These are phyloP conservation scores for Herpomyces periplanetae DNA, from an alignment of 2,329 filamentous ascomycete genomes.

Conservation along the genomic window DNA sequence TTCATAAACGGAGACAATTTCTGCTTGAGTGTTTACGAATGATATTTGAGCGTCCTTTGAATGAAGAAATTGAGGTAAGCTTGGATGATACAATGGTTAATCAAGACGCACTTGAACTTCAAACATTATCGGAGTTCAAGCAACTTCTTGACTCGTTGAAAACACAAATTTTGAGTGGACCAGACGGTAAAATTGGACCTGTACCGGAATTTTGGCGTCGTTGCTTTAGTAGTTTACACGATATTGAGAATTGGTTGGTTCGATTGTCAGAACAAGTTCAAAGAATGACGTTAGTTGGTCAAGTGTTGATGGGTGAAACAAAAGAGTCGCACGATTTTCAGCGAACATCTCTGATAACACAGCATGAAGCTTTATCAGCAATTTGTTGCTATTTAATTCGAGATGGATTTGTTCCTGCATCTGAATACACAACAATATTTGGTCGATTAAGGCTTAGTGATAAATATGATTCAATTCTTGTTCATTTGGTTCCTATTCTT, in stretches of 20 bases:
- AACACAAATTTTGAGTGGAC: conserved; percentile 14
- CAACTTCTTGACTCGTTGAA: conserved; percentile 16
- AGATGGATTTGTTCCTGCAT: conserved; percentile 22
- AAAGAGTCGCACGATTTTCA: conserved; percentile 46
- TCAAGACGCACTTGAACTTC: conserved; percentile 4
- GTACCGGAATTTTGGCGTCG: conserved; percentile 24
- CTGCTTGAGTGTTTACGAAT: conserved; percentile 49
- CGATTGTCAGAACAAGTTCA: conserved; percentile 33
- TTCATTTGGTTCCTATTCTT: conserved; percentile 48
- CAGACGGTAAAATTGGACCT: conserved; percentile 10
- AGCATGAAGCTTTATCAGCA: conserved; percentile 59
- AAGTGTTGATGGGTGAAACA: conserved; percentile 19
- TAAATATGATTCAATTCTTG: conserved; percentile 28
- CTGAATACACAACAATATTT: conserved; percentile 35
- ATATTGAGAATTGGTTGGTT: conserved; percentile 35
- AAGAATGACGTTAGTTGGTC: conserved; percentile 31
- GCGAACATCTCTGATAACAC: conserved; percentile 34
- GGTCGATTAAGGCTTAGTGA: conserved; percentile 25
- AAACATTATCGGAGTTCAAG: conserved; percentile 8
- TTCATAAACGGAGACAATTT: conserved; percentile 49
- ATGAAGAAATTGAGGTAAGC: conserved; percentile 15
- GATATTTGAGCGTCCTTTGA: conserved; percentile 25
- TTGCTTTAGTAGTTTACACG: conserved; percentile 33
- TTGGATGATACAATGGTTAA: conserved; percentile 7
- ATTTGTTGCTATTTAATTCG: conserved; percentile 42